A percentile compares a stretch with the other conserved stretches of the same genome.
These are phyloP conservation scores for Phialemonium atrogriseum DNA, from an alignment of 2,329 filamentous ascomycete species.

Conservation along the genomic window DNA sequence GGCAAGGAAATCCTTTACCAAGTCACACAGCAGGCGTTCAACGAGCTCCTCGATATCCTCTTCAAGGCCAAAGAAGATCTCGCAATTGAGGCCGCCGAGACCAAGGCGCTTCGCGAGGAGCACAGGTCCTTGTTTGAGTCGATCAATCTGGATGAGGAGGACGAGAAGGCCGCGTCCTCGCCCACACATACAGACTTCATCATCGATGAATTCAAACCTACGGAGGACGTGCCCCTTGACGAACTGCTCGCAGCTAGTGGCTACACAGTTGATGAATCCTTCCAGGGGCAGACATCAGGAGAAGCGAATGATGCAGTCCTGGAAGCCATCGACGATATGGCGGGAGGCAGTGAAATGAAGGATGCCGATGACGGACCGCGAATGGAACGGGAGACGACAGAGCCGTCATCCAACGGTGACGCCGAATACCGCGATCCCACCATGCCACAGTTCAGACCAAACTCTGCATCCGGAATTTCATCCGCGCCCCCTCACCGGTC, in stretches of 20 bases:
- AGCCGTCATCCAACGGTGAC: background rate
- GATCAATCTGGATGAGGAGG: slow-evolving; percentile 23
- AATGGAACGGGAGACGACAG: background rate
- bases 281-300: slow-evolving; percentile 9
- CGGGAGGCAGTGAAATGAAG: slow-evolving; percentile 6
- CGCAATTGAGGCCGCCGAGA: slow-evolving; percentile 58
- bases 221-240: slow-evolving; percentile 22
- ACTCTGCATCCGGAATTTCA: slow-evolving; percentile 27
- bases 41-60: slow-evolving; percentile 79
- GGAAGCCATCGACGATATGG: slow-evolving; percentile 8
- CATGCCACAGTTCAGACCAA: slow-evolving; percentile 61
- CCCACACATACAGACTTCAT: no score
- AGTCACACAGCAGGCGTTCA: slow-evolving; percentile 85
- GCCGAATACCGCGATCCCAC: slow-evolving; percentile 44
- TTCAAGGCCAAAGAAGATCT: slow-evolving; percentile 77
- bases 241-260: slow-evolving; percentile 36
- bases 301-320: slow-evolving; percentile 10
- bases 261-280: slow-evolving; percentile 29
- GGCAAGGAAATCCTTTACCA: slow-evolving; percentile 87
- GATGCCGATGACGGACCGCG: background rate
- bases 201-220: slow-evolving; percentile 13
- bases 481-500: no score
- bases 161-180: slow-evolving; percentile 10
- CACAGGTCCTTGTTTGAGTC: slow-evolving; percentile 40
- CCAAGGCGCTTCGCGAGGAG: slow-evolving; percentile 51